phyloP scores from a whole-genome alignment of 352 stramenopile species.

The Globisporangium irregulare region DNA sequence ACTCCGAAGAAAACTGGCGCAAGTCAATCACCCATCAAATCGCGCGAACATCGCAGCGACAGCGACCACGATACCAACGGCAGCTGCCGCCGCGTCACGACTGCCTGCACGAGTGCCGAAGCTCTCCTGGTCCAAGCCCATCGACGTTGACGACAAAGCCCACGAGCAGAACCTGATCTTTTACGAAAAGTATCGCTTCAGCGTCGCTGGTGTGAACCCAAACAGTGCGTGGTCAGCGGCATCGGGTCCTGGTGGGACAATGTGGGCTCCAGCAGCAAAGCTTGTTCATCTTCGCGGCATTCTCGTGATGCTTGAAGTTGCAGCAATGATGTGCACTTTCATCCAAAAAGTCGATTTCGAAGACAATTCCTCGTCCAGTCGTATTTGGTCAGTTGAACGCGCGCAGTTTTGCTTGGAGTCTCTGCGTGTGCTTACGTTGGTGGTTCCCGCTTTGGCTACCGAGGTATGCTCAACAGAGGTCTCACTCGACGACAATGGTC shows the following conservation, averaged over 20 bases:
- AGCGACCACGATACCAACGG: constrained; percentile 43
- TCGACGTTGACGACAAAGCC: constrained; percentile 84
- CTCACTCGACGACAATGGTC: constrained; percentile 37
- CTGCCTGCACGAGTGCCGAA: constrained; percentile 72
- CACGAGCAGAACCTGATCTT: constrained; percentile 83
- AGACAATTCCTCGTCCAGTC: constrained; percentile 45
- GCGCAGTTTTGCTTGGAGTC: constrained; percentile 80
- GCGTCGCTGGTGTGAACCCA: constrained; percentile 38
- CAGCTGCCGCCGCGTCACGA: constrained; percentile 48
- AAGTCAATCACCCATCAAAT: constrained; percentile 59
- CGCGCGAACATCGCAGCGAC: constrained; percentile 20
- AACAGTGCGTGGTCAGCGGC: constrained; percentile 58
- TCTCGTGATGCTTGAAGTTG: constrained; percentile 78
- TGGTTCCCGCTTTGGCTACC: constrained; percentile 59
- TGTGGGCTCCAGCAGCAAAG: constrained; percentile 75
- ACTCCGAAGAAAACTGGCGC: constrained; percentile 57
- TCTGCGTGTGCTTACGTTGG: constrained; percentile 68
- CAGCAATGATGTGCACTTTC: constrained; percentile 61
- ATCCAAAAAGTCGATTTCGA: constrained; percentile 56
- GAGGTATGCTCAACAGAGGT: constrained; percentile 82
- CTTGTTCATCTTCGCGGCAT: constrained; percentile 69
- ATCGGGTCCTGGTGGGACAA: constrained; percentile 43
- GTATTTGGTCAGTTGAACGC: constrained; percentile 75
- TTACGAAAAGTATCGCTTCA: constrained; percentile 84
- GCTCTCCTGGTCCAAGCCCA: constrained; percentile 66